phyloP scores from a whole-genome alignment of 2,329 filamentous ascomycete genomes.

The Dothiorella sarmentorum region DNA sequence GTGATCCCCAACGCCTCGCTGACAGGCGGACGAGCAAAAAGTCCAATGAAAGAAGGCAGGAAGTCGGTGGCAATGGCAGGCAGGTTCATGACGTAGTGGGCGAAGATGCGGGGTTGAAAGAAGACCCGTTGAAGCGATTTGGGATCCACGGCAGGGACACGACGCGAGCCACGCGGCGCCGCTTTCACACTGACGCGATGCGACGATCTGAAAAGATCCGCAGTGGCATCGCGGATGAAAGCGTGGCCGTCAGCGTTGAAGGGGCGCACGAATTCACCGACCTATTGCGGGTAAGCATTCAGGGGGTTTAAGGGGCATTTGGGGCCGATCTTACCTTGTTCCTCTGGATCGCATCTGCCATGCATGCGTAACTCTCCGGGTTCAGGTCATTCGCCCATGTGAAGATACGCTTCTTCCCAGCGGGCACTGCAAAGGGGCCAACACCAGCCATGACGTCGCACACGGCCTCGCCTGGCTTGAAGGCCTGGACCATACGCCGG shows the following conservation, averaged over 20 bases:
- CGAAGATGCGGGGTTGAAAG: constrained; percentile 67
- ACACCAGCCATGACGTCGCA: constrained; percentile 98
- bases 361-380: constrained; percentile 74
- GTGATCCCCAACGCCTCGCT: background rate
- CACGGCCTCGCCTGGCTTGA: constrained; percentile 81
- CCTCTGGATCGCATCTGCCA: constrained; percentile 64
- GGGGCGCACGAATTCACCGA: constrained; percentile 64
- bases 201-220: constrained; percentile 41
- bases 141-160: constrained; percentile 32
- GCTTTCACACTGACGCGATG: constrained; percentile 12
- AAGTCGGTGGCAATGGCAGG: constrained; percentile 87
- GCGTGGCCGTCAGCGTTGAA: constrained; percentile 78
- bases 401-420: constrained; percentile 84
- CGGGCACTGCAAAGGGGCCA: constrained; percentile 89
- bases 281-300: constrained; percentile 31
- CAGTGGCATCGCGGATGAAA: constrained; percentile 72
- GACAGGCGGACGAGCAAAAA: constrained; percentile 60
- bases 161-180: constrained; percentile 7
- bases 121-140: constrained; percentile 24
- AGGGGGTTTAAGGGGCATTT: background rate
- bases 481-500: constrained; percentile 67
- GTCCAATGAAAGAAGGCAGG: constrained; percentile 69
- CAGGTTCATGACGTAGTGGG: constrained; percentile 98
- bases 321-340: constrained; percentile 60
- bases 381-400: constrained; percentile 98